A percentile compares a stretch with the other conserved stretches of the same genome.
These are phyloP conservation scores for slime mould (Dictyostelium discoideum) DNA, from an alignment of 78 protist species.

Conservation along the genomic window DNA sequence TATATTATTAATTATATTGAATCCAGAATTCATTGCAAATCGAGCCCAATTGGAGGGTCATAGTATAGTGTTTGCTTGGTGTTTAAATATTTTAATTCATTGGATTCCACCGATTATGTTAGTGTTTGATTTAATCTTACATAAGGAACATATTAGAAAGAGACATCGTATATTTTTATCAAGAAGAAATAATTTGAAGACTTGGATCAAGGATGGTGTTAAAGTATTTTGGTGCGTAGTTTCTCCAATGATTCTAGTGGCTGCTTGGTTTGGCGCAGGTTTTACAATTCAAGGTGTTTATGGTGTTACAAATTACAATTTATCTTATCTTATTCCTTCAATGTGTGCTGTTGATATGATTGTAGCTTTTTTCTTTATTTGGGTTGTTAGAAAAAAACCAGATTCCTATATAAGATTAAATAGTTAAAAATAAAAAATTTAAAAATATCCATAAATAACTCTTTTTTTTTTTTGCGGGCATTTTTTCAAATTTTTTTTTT, in stretches of 20 bases:
- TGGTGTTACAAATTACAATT: slow-evolving; percentile 52
- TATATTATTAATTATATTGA: slow-evolving; percentile 22
- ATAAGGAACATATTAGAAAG: slow-evolving; percentile 47
- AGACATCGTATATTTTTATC: slow-evolving; percentile 46
- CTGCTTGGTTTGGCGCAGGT: slow-evolving; percentile 33
- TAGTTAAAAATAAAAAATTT: not conserved
- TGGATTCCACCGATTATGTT: slow-evolving; percentile 41
- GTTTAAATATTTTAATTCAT: slow-evolving; percentile 32
- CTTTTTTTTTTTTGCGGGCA: too few relatives aligned
- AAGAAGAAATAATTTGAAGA: not conserved
- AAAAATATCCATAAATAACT: too few relatives aligned
- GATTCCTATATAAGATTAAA: slow-evolving; percentile 41
- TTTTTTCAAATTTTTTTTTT: too few relatives aligned
- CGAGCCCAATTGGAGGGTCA: slow-evolving; percentile 41
- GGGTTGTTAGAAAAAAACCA: not conserved
- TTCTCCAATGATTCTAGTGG: slow-evolving; percentile 31
- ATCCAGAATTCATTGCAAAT: slow-evolving; percentile 43
- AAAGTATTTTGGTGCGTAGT: slow-evolving; percentile 29
- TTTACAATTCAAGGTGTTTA: slow-evolving; percentile 47
- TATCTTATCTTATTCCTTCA: slow-evolving; percentile 13
- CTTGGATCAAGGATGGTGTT: slow-evolving; percentile 11
- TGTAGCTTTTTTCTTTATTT: slow-evolving; percentile 36
- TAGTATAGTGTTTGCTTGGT: slow-evolving; percentile 46
- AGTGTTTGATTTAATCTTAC: slow-evolving; percentile 23
- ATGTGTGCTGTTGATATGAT: slow-evolving; percentile 32